Evolutionary conservation across 1,284 basidiomycete species (phyloP), one percentile per base, ranked within the genome.

Genomic region (Cronartium quercuum): DNA sequence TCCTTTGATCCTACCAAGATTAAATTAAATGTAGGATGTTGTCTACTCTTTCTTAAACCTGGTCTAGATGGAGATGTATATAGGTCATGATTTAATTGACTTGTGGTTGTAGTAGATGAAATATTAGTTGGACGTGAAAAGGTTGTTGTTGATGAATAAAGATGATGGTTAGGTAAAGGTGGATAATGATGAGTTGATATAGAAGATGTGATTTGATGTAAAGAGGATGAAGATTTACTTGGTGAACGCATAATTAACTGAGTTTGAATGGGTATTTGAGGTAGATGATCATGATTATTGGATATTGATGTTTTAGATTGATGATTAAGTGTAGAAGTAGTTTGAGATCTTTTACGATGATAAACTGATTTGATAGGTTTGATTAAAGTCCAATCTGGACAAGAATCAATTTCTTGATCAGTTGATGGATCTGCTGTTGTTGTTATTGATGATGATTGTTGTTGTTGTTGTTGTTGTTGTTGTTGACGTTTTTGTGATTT

Each of bases 21-120:
- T 6, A 74, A n/a, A 57, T 74, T 74, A 29, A 74, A 74, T 6
- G 71, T 60, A 6, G 64, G 71, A 37, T 35, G 35, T 57, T 74
- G 71, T 18, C 71, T 62, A 18, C 18, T 64, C 21, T 73, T 73
- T 12, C 69, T 60, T 6, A 64, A 12, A 37, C 29, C 35, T 1
- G 29, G 9, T 21, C 62, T 60, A 37, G 34, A 5, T 4, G 47
- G 47, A 4, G 4, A 4, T 51, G 15, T 51, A 3, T 18, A 10
- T n/a, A n/a, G n/a, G n/a, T n/a, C n/a, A n/a, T n/a, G n/a, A n/a
- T n/a, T n/a, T n/a, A n/a, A n/a, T n/a, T n/a, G n/a, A n/a, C n/a
- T n/a, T n/a, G n/a, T n/a, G n/a, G n/a, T n/a, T n/a, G n/a, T n/a
- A n/a, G n/a, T n/a, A n/a, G n/a, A n/a, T n/a, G n/a, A n/a, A n/a